Evolutionary conservation across 1,284 basidiomycete genomes (phyloP), one percentile per base, ranked within the genome.

Genomic region (Cronartium quercuum): DNA sequence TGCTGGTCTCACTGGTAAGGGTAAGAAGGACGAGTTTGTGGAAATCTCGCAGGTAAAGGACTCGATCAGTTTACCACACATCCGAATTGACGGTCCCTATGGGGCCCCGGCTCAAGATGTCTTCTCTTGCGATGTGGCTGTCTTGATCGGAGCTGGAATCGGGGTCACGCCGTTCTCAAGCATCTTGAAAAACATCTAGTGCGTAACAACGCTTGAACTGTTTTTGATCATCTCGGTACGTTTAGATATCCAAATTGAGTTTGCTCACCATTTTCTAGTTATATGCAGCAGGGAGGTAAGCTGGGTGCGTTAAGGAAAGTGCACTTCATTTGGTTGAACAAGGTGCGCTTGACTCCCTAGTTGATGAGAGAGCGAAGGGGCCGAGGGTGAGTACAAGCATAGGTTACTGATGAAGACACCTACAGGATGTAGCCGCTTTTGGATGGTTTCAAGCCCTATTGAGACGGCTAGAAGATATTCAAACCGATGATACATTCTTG

Each of bases 391-490:
- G n/a, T n/a, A n/a, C n/a, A n/a, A n/a, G n/a, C n/a, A n/a, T 13
- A 21, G 47, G 47, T 51, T 13, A 2, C 2, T 51, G 10, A 51
- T 51, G 2, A n/a, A n/a, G 21, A 51, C 21, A 3, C 47, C 37
- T 12, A 15, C 34, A 71, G 58, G 78, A 81, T 37, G 77, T 77
- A 62, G 80, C 90, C 18, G 91, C 90, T 29, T 92, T 94, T 80
- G 91, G 91, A 78, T 94, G 92, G 92, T 94, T 94, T 86, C 90
- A 93, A 81, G 88, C 86, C 75, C 83, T 94, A 62, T 84, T 94
- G 76, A 88, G 90, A 79, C 88, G 91, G 80, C 88, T 94, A 68
- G 92, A 94, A 82, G 87, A 88, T 68, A 89, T 90, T 63, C 55
- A 69, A 12, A 91, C 91, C 80, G 87, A 75, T 76, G 90, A 91